Base-by-base conservation (phyloP, 129 eudicot genomes). In the Escallonia rubra region DNA sequence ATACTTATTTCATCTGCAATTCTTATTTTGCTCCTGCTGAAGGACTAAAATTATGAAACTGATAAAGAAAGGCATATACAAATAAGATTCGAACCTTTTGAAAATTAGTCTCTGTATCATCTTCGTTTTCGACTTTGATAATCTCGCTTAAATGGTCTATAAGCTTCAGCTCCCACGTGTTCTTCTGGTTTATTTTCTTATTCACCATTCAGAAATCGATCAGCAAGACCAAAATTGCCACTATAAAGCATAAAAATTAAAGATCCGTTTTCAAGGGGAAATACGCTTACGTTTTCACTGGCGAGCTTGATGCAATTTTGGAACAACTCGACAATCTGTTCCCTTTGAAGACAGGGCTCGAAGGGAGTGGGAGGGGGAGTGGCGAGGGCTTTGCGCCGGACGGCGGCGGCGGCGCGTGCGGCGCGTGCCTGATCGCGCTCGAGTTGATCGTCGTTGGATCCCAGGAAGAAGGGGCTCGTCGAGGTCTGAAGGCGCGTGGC, bases 181-280 rank as follows among this genome's bases (percentile, higher is more conserved):
- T 93, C 82, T 86, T 93, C 84, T 93, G 98, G 59, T 86, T 93
- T 41, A 93, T 93, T 86, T 89, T 93, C 95, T 89, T 78, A 79
- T 69, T 49, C 12, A 52, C 12, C 2, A 23, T 23, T 23, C 34
- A 23, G 1, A 23, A 23, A 23, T 23, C 34, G 34, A 23, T 23
- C 34, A 23, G 34, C 1, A 23, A 23, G 34, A 23, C 1, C 34
- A 23, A 23, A 23, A 23, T 23, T 23, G 34, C 34, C 0, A 23
- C 34, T 23, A 23, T 23, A 23, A 23, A 23, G 34, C 34, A 23
- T 23, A 23, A 23, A 23, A 23, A 23, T 23, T 23, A 23, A 23
- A 23, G 1, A 23, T 23, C 34, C 34, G 34, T 23, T 23, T 23
- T 23, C 34, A 23, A 23, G 34, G 34, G 34, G 34, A 23, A 23